Evolutionary conservation across 768 basidiomycete species (phyloP).

Genomic region (Suillus bovinus): DNA sequence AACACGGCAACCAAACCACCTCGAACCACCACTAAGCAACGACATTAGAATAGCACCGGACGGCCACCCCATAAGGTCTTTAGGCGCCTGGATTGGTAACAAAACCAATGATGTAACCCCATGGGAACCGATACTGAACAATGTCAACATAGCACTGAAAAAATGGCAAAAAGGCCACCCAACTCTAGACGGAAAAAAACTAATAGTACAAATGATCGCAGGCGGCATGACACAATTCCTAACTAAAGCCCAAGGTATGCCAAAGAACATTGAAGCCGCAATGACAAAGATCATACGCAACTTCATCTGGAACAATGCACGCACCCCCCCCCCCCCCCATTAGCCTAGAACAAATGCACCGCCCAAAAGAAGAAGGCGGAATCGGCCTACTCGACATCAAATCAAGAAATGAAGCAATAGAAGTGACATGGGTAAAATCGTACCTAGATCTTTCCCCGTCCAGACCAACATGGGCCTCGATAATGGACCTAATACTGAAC

Average conservation of each 20-base stretch:
- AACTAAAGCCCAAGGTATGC: slow-evolving; percentile 39
- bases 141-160: slow-evolving; percentile 3
- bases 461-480: too few species aligned
- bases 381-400: too few species aligned
- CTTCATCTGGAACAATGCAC: slow-evolving; percentile 19
- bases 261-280: slow-evolving; percentile 19
- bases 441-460: too few species aligned
- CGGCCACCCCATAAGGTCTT: neutral
- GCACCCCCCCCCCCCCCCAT: neutral
- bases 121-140: slow-evolving; percentile 12
- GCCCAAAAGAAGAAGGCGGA: too few species aligned
- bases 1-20: too few species aligned
- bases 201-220: slow-evolving; percentile 28
- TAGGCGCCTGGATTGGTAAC: neutral
- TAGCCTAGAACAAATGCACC: too few species aligned
- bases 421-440: too few species aligned
- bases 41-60: neutral
- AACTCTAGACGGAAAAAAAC: neutral
- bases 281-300: neutral
- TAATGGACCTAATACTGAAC: too few species aligned
- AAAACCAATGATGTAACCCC: neutral
- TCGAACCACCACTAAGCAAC: too few species aligned
- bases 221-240: slow-evolving; percentile 38
- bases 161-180: slow-evolving; percentile 8
- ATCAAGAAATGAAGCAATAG: too few species aligned